Conservation (phyloP, 2,329 filamentous ascomycete species). For the Paecilomyces formosus region DNA sequence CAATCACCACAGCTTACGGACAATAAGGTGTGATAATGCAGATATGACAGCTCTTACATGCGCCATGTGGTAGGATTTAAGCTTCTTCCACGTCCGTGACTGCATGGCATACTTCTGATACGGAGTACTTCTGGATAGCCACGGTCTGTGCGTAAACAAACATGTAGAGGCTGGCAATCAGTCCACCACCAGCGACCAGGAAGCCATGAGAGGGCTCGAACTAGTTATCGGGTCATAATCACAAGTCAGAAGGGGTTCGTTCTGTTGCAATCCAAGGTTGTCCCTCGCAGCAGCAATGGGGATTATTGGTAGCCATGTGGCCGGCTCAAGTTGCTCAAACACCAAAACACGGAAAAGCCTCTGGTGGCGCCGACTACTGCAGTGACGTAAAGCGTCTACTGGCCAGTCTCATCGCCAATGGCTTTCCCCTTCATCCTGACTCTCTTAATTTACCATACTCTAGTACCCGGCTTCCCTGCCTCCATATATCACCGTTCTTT, state of each 20-base stretch:
- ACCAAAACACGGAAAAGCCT: not conserved
- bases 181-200: not conserved
- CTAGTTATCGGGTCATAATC: no score
- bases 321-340: not conserved
- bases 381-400: not conserved
- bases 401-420: not conserved
- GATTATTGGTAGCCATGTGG: not conserved
- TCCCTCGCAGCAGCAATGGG: not conserved
- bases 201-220: not conserved
- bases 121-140: not conserved
- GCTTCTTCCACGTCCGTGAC: not conserved
- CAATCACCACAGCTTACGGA: not conserved
- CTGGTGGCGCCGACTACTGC: not conserved
- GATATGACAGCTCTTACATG: not conserved
- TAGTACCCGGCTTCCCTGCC: not conserved
- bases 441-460: not conserved
- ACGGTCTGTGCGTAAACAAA: not conserved
- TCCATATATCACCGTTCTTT: not conserved
- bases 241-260: not conserved
- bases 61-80: not conserved
- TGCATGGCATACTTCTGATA: not conserved
- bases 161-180: not conserved
- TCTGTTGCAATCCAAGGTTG: not conserved
- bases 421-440: not conserved
- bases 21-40: not conserved